Conservation (phyloP, 2,329 filamentous ascomycete species). For the Fusarium nanum region DNA sequence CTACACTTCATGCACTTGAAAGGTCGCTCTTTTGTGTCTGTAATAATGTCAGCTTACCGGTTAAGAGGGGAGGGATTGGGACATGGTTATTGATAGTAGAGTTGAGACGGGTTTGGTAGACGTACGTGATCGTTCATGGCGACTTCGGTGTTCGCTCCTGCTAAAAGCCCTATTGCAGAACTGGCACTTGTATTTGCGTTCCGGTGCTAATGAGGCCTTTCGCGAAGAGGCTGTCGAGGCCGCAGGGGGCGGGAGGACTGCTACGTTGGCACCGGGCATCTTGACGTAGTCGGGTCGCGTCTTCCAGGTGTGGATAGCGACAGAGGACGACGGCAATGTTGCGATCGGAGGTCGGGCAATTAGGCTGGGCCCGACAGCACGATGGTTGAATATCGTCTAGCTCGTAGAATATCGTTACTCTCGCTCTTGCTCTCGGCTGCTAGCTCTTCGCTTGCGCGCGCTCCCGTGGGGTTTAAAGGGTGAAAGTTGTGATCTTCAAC, state of each 20-base stretch:
- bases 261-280: slow-evolving; percentile 79
- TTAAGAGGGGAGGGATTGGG: slow-evolving; percentile 19
- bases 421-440: slow-evolving; percentile 54
- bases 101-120: slow-evolving; percentile 57
- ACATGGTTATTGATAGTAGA: slow-evolving; percentile 7
- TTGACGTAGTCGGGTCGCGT: slow-evolving; percentile 56
- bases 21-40: slow-evolving; percentile 97
- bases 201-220: slow-evolving; percentile 81
- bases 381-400: slow-evolving; percentile 70
- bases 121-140: slow-evolving; percentile 98
- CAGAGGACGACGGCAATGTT: slow-evolving; percentile 43
- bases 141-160: slow-evolving; percentile 94
- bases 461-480: slow-evolving; percentile 79
- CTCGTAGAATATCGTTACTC: slow-evolving; percentile 45
- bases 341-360: slow-evolving; percentile 43
- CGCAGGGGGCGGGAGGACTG: slow-evolving; percentile 71
- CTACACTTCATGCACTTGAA: slow-evolving; percentile 99
- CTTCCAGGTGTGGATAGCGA: slow-evolving; percentile 40
- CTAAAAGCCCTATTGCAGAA: slow-evolving; percentile 98
- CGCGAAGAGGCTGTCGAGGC: slow-evolving; percentile 77
- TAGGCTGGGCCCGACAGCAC: slow-evolving; percentile 55
- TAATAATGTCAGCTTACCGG: slow-evolving; percentile 45
- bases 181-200: slow-evolving; percentile 99
- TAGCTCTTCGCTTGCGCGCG: slow-evolving; percentile 69
- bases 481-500: slow-evolving; percentile 67